These are phyloP conservation scores for Apiospora kogelbergensis DNA, from an alignment of 2,329 filamentous ascomycete genomes.

Conservation along the genomic window DNA sequence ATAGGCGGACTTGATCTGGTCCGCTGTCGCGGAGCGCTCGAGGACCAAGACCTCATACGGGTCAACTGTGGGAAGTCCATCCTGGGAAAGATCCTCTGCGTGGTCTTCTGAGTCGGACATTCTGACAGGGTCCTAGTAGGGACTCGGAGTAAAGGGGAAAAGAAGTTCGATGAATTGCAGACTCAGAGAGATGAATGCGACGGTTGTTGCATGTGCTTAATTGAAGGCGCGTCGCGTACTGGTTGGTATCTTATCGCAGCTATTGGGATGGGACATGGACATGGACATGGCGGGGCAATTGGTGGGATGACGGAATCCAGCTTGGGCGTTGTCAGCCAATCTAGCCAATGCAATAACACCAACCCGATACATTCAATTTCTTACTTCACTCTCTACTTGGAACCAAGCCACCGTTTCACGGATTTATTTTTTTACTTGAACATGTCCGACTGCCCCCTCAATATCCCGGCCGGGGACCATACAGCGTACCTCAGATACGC, in stretches of 20 bases:
- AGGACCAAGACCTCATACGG: conserved; percentile 82
- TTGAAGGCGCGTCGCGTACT: conserved; percentile 17
- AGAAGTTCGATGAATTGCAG: conserved; percentile 13
- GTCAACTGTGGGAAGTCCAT: conserved; percentile 63
- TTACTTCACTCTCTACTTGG: too few relatives aligned
- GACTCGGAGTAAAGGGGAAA: background rate
- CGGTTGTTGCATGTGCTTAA: conserved; percentile 6
- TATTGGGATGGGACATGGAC: too few relatives aligned
- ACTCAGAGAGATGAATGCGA: background rate
- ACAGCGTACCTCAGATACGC: conserved; percentile 64
- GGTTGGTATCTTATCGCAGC: conserved; percentile 14
- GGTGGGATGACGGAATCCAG: background rate
- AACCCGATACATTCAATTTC: too few relatives aligned
- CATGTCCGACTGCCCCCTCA: background rate
- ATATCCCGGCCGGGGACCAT: conserved; percentile 39
- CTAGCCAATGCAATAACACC: background rate
- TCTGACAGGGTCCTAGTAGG: background rate
- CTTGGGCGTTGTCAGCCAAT: background rate
- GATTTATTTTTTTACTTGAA: background rate
- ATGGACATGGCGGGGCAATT: background rate
- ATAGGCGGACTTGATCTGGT: conserved; percentile 88
- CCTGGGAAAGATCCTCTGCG: conserved; percentile 53
- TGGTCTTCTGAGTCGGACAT: conserved; percentile 27
- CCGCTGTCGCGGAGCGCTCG: conserved; percentile 66
- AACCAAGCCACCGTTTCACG: too few relatives aligned